Percentiles rank a stretch among this genome's conserved stretches.
Evolutionary conservation across 306 rosid species (phyloP).

Genomic region (Parietaria judaica): DNA sequence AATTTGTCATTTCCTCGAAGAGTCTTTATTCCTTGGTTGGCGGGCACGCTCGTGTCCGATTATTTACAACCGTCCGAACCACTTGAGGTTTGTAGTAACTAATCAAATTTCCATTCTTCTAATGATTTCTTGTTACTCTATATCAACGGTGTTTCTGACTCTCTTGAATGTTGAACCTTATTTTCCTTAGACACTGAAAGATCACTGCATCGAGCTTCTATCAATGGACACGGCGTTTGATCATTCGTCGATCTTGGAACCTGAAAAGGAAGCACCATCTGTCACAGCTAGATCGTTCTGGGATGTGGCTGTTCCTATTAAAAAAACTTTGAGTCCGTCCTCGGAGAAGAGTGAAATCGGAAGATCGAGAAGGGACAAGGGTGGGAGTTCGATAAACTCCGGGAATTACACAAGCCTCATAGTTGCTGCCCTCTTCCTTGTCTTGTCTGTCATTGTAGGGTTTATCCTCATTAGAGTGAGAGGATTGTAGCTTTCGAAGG

Average conservation of each 20-base stretch:
- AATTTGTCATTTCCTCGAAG: constrained; percentile 76
- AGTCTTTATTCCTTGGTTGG: constrained; percentile 89
- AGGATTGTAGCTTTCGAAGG: no score
- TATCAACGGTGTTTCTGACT: background rate
- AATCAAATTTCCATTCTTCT: background rate
- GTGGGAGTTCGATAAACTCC: constrained; percentile 18
- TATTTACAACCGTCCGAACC: constrained; percentile 82
- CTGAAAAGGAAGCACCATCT: constrained; percentile 47
- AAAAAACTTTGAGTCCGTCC: constrained; percentile 20
- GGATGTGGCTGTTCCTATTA: constrained; percentile 48
- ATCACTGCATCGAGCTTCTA: constrained; percentile 39
- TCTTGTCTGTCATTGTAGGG: constrained; percentile 50
- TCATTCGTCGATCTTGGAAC: constrained; percentile 47
- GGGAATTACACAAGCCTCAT: constrained; percentile 29
- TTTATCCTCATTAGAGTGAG: background rate
- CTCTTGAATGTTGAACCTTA: constrained; percentile 7
- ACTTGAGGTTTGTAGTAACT: constrained; percentile 50
- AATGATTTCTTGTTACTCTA: no score
- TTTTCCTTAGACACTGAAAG: constrained; percentile 34
- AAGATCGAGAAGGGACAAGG: constrained; percentile 15
- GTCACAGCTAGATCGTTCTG: constrained; percentile 48
- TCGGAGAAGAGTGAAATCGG: constrained; percentile 26
- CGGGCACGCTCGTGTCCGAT: constrained; percentile 59
- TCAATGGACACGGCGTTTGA: constrained; percentile 49
- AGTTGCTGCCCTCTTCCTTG: constrained; percentile 41